A percentile compares a stretch with the other conserved stretches of the same genome.
These are phyloP conservation scores for Margaritispora aquatica DNA, from an alignment of 495 filamentous ascomycete species.

Conservation along the genomic window DNA sequence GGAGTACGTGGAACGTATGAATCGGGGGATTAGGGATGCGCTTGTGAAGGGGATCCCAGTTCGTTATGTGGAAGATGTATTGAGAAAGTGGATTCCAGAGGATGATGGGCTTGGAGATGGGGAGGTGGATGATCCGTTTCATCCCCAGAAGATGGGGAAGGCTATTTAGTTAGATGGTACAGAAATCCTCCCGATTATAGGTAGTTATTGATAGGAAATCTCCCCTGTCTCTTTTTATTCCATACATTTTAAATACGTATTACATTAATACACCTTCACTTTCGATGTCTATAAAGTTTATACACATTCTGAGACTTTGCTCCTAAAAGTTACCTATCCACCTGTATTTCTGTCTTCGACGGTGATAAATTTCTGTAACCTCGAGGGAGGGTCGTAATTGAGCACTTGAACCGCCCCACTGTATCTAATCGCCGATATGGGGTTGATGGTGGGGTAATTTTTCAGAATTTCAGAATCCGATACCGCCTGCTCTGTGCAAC, in stretches of 20 bases:
- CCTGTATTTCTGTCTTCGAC: no score
- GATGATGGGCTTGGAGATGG: background rate
- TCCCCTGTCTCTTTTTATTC: background rate
- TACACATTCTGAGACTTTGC: no score
- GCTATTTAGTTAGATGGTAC: background rate
- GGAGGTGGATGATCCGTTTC: constrained; percentile 13
- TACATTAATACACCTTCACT: no score
- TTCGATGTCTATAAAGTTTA: no score
- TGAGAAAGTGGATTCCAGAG: constrained; percentile 15
- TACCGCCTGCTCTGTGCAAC: background rate
- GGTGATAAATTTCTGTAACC: no score
- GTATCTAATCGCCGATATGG: background rate
- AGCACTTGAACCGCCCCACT: no score
- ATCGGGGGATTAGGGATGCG: constrained; percentile 18
- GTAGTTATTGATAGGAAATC: no score
- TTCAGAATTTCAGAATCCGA: background rate
- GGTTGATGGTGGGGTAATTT: background rate
- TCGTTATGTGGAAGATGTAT: constrained; percentile 9
- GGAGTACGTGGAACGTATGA: constrained; percentile 20
- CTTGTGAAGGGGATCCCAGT: constrained; percentile 10
- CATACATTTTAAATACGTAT: no score
- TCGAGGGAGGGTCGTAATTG: no score
- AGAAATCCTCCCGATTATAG: background rate
- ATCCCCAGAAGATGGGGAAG: constrained; percentile 1
- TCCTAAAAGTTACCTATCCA: no score